Evolutionary conservation across 352 stramenopile species (phyloP), one percentile per base, ranked within the genome.

Genomic region (Globisporangium ultimum): DNA sequence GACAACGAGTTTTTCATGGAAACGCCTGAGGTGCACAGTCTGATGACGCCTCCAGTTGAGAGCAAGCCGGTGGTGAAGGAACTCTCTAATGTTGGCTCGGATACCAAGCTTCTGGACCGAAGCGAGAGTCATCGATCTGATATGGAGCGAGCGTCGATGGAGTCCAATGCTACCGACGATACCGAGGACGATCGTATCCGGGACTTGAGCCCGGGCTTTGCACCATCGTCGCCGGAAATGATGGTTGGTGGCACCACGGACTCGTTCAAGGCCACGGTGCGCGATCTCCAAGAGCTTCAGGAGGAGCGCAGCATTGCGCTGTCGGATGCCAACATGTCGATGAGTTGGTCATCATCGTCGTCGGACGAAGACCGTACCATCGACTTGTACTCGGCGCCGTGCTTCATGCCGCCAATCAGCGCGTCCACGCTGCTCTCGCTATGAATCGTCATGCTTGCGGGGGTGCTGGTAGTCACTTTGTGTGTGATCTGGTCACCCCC

Each of bases 1-100:
- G 66, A 61, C n/a, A 71, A 78, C 49, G 71, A 78, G 17, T 68
- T 77, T 7, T 41, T 74, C 6, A 53, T 74, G 15, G 73, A 82
- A 42, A 57, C 38, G 17, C 36, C 38, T 1, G 36, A 56, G 20
- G 20, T 48, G 1, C 43, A 10, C 15, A 57, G 36, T 21, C 8
- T 22, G 47, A 42, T 20, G 15, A 32, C 7, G 36, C 10, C 22
- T 12, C 21, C 48, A 18, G 48, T 14, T 2, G 24, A 53, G 8
- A 20, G 38, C 22, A 20, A 41, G 10, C 43, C 46, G 36, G 3
- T 60, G 22, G 45, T 18, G 2, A 21, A 50, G 11, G 54, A 40
- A 14, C 8, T 32, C 11, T 8, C 0, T n/a, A 21, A 51, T 10
- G 7, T 36, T 36, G 28, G 28, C 28, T 36, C 28, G 28, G 28